Evolutionary conservation across 2,329 filamentous ascomycete species (phyloP).

Genomic region (Macroventuria anomochaeta): DNA sequence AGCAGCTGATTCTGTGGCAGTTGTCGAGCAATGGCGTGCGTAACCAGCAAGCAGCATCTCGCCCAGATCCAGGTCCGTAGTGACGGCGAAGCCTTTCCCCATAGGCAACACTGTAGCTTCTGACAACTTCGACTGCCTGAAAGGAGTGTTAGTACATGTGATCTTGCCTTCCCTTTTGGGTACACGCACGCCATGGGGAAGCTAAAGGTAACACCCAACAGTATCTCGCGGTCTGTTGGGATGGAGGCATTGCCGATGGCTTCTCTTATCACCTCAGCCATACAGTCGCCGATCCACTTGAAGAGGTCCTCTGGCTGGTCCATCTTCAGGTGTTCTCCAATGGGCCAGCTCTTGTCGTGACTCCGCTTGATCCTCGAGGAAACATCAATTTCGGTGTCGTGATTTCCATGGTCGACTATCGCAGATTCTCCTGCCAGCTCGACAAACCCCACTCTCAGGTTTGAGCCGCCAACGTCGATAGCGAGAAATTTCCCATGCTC

Average conservation of each 20-base stretch:
- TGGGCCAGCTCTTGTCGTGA: slow-evolving; percentile 76
- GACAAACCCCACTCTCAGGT: slow-evolving; percentile 71
- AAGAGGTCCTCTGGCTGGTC: slow-evolving; percentile 79
- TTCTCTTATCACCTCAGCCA: slow-evolving; percentile 73
- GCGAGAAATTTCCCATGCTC: slow-evolving; percentile 65
- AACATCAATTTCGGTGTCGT: slow-evolving; percentile 15
- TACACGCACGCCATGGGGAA: slow-evolving; percentile 65
- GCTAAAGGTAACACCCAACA: slow-evolving; percentile 72
- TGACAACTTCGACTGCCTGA: slow-evolving; percentile 64
- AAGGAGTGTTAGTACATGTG: slow-evolving; percentile 16
- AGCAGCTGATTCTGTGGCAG: slow-evolving; percentile 27
- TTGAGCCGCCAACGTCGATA: slow-evolving; percentile 67
- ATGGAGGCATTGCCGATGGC: slow-evolving; percentile 53
- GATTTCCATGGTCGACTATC: slow-evolving; percentile 4
- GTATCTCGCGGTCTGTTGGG: slow-evolving; percentile 48
- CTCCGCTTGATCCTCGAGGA: slow-evolving; percentile 60
- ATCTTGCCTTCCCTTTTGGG: no score
- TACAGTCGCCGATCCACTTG: slow-evolving; percentile 79
- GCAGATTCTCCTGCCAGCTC: slow-evolving; percentile 58
- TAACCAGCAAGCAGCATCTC: slow-evolving; percentile 67
- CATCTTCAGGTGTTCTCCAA: slow-evolving; percentile 73
- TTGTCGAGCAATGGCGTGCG: slow-evolving; percentile 57
- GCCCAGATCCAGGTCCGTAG: slow-evolving; percentile 66
- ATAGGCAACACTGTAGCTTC: slow-evolving; percentile 70
- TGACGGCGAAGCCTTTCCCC: slow-evolving; percentile 73